A percentile compares a stretch with the other conserved stretches of the same genome.
Conservation (phyloP, 345 rosid genomes). For the Gossypium bickii region DNA sequence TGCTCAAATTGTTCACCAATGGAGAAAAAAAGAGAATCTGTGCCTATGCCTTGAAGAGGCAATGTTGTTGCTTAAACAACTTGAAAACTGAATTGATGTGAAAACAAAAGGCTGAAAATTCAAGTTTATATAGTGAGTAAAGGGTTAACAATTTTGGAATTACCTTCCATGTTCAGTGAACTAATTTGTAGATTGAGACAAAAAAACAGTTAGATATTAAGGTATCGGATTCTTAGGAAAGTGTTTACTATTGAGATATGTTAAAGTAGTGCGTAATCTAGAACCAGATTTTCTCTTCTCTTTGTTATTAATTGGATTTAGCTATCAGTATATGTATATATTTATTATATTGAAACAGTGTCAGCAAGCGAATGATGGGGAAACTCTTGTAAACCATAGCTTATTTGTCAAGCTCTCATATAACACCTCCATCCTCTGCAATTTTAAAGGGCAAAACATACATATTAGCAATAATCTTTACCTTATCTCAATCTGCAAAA, state of each 20-base stretch:
- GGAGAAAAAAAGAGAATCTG: not conserved
- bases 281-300: too few species aligned
- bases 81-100: not conserved
- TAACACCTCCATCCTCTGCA: slow-evolving; percentile 53
- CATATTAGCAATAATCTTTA: not conserved
- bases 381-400: not conserved
- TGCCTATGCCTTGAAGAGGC: not conserved
- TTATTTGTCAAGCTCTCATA: slow-evolving; percentile 60
- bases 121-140: slow-evolving; percentile 1
- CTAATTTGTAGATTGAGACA: not conserved
- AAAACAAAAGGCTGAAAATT: not conserved
- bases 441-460: not conserved
- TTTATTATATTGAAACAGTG: not conserved
- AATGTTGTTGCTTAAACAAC: not conserved
- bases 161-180: not conserved
- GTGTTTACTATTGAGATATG: not conserved
- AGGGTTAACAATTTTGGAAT: not conserved
- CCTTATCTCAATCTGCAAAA: not conserved
- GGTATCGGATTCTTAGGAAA: not conserved
- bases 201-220: not conserved
- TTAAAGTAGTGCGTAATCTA: not conserved
- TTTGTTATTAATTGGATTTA: too few species aligned
- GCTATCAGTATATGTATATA: too few species aligned
- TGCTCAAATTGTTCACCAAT: not conserved
- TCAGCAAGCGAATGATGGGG: too few species aligned